These are phyloP conservation scores for Penicillium glabrum DNA, from an alignment of 2,329 filamentous ascomycete genomes.

Conservation along the genomic window DNA sequence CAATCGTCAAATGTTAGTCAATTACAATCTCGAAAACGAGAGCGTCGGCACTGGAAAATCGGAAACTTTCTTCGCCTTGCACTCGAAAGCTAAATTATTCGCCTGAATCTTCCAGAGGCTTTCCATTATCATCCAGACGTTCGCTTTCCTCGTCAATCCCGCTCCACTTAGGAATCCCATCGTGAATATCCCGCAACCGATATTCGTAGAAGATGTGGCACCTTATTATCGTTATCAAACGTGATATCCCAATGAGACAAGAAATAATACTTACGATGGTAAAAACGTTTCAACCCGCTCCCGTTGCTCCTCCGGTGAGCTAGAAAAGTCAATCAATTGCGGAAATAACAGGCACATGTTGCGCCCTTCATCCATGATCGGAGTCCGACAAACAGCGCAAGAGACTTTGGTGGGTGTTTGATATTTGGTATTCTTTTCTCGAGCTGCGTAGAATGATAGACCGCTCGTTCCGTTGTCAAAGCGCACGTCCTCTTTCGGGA, in stretches of 20 bases:
- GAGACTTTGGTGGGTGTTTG: constrained; percentile 78
- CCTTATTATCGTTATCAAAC: neutral
- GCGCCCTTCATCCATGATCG: constrained; percentile 85
- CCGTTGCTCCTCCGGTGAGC: neutral
- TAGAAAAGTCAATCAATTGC: constrained; percentile 53
- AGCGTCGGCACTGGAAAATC: neutral
- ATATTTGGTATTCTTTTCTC: constrained; percentile 47
- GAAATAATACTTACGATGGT: neutral
- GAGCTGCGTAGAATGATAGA: constrained; percentile 62
- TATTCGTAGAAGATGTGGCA: neutral
- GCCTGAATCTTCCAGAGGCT: neutral
- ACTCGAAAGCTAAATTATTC: neutral
- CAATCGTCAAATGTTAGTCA: neutral
- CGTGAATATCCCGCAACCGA: neutral
- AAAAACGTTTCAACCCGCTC: neutral
- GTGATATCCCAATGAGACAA: neutral
- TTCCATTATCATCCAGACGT: neutral
- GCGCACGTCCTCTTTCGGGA: constrained; percentile 73
- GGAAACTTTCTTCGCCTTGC: neutral
- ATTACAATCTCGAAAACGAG: neutral
- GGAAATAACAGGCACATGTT: constrained; percentile 84
- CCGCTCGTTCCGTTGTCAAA: constrained; percentile 65
- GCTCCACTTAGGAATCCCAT: neutral
- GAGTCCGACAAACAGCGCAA: constrained; percentile 71
- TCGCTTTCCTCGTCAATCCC: neutral